Evolutionary conservation across 441 rosid genomes (phyloP), one percentile per base, ranked within the genome.

Genomic region (Euphorbia celastroides): DNA sequence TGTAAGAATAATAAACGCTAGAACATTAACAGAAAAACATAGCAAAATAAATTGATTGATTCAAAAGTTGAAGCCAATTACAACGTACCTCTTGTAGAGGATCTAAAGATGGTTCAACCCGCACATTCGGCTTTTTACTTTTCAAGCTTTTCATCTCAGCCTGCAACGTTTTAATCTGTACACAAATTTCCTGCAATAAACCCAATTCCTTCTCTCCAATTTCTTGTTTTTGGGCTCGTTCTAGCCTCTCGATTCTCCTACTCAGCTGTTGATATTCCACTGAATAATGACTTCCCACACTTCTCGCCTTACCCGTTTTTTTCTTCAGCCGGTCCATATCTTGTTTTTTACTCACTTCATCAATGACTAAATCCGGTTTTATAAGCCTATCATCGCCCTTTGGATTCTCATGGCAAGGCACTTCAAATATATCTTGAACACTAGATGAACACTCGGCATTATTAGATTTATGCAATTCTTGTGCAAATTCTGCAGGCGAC

Each of bases 381-480:
- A 66, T 60, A 5, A 69, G 80, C 71, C 79, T 79, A 63, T 74
- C 65, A 42, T 72, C 81, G 5, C 65, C 25, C 72, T 74, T 81
- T 36, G 64, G 27, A 32, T 32, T 63, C 41, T 70, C 78, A 12
- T 66, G 66, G 72, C 59, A 71, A 2, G 88, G 87, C 66, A 87
- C 89, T 82, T 90, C 93, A 28, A 78, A 86, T 23, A 82, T 63
- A 62, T 88, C 95, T 23, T 84, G 86, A 10, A 86, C 81, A 72
- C 66, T 70, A 30, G 87, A 72, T 2, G 75, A 63, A 60, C 54
- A 28, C 19, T 70, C 58, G 64, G 83, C 83, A 27, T 32, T 61
- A 0, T 65, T 71, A 10, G 70, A n/a, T n/a, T n/a, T n/a, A n/a
- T n/a, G n/a, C n/a, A n/a, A 5, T 27, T 64, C 75, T 64, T 79